Base-by-base conservation (phyloP, 2,329 filamentous ascomycete genomes). In the Fusarium avenaceum region DNA sequence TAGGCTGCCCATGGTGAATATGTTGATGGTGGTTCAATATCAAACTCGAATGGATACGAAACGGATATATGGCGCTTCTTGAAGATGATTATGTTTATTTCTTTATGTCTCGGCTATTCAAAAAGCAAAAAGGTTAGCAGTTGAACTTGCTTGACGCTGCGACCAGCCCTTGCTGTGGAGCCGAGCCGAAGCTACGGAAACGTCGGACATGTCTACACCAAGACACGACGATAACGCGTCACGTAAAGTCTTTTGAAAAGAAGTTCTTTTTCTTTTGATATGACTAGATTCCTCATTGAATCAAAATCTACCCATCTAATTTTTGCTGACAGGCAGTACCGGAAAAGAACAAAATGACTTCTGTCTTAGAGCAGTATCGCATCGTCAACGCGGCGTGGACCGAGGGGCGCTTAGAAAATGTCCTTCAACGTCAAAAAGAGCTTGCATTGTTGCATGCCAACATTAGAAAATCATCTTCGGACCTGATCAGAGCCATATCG, bases 301-400 rank as follows among this genome's bases (percentile, higher is more conserved):
- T 26, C 7, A 8, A 19, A 42, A 14, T 20, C 39, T 8, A 22
- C 13, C 1, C 1, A 15, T n/a, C 9, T 13, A 3, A 30, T 9
- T 14, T 5, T 9, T 19, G 28, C 20, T 7, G 2, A 15, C 24
- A 30, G n/a, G 7, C 3, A 11, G 7, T 3, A 54, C 3, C 2
- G 38, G 9, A 20, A n/a, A n/a, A 4, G 22, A 3, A 20, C 24
- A 0, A 88, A 89, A n/a, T 89, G 89, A 70, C 86, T 89, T 40
- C 79, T n/a, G 42, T 17, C 28, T 26, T 42, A 13, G 33, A 56
- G 2, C 43, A 40, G 28, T 53, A 53, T 56, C n/a, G 10, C 14
- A 35, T 32, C 7, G 17, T 56, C 11, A 46, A 11, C 6, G 42
- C 42, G 19, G 50, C 56, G 0, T 59, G 42, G 56, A 20, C 33